phyloP scores from a whole-genome alignment of 345 rosid genomes.

The Leavenworthia alabamica region DNA sequence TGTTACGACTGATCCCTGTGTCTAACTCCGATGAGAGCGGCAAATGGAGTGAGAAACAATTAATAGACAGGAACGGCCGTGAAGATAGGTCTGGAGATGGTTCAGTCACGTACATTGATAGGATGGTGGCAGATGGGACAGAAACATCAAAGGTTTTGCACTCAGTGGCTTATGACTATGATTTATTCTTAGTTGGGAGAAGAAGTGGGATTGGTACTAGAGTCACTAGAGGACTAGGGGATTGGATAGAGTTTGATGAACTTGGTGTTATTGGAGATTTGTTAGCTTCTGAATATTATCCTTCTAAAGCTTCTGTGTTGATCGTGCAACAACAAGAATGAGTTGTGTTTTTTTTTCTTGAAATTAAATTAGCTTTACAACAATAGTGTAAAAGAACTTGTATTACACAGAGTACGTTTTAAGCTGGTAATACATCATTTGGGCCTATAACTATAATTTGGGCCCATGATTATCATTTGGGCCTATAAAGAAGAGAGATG shows the following conservation, averaged over 20 bases:
- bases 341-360: not conserved
- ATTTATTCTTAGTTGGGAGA: conserved; percentile 51
- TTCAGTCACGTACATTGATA: conserved; percentile 14
- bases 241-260: conserved; percentile 60
- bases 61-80: not conserved
- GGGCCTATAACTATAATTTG: too few relatives aligned
- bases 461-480: too few relatives aligned
- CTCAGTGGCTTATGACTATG: conserved; percentile 27
- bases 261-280: conserved; percentile 60
- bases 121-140: conserved; percentile 35
- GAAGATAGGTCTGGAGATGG: not conserved
- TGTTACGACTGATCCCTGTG: conserved; percentile 23
- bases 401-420: too few relatives aligned
- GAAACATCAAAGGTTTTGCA: conserved; percentile 31
- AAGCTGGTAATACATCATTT: too few relatives aligned
- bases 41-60: conserved; percentile 13
- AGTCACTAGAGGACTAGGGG: conserved; percentile 40
- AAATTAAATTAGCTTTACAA: not conserved
- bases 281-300: conserved; percentile 48
- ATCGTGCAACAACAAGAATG: conserved; percentile 48
- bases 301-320: conserved; percentile 38
- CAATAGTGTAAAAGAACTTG: not conserved
- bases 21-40: not conserved
- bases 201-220: conserved; percentile 23
- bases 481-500: not conserved